Evolutionary conservation across 768 basidiomycete species (phyloP).

Genomic region (Suillus weaverae): DNA sequence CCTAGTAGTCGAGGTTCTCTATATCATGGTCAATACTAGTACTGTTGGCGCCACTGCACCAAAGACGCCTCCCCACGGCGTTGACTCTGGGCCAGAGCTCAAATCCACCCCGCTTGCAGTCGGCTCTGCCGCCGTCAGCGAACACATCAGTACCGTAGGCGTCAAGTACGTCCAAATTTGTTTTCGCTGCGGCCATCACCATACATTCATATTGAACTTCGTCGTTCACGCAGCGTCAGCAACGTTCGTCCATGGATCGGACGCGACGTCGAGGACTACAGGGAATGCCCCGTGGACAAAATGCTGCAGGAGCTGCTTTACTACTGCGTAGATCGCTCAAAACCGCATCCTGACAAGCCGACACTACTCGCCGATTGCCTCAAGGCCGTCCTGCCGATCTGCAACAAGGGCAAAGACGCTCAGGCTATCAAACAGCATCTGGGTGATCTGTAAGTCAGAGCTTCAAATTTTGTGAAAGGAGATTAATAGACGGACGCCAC

Average conservation of each 20-base stretch:
- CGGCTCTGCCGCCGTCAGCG: background rate
- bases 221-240: background rate
- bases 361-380: background rate
- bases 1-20: background rate
- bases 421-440: background rate
- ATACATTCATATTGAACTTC: background rate
- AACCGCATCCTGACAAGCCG: background rate
- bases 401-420: background rate
- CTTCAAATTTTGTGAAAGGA: background rate
- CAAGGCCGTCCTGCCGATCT: constrained; percentile 1
- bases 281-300: background rate
- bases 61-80: background rate
- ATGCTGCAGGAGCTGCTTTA: constrained; percentile 5
- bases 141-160: background rate
- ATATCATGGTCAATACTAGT: background rate
- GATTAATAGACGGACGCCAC: background rate
- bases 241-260: background rate
- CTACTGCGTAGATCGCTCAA: background rate
- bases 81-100: background rate
- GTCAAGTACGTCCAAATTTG: background rate
- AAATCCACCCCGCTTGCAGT: constrained; percentile 3
- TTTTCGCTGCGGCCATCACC: background rate
- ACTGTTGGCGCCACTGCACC: background rate
- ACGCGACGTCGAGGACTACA: background rate
- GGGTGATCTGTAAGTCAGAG: background rate